These are phyloP conservation scores for Aleurites moluccanus DNA, from an alignment of 441 rosid species.

Conservation along the genomic window DNA sequence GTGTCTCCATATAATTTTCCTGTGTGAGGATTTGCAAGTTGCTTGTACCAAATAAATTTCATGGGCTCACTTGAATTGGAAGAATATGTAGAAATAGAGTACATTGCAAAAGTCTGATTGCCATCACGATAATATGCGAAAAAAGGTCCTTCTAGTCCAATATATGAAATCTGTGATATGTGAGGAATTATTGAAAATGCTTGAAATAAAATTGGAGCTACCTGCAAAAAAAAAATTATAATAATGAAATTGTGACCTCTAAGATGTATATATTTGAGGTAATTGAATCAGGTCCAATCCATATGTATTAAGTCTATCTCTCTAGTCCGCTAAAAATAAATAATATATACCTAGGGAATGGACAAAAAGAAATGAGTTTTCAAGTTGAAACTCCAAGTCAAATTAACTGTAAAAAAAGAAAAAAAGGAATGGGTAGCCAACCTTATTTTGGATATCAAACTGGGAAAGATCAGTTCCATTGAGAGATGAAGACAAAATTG, in stretches of 20 bases:
- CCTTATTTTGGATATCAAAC: constrained; percentile 36
- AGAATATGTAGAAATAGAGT: constrained; percentile 38
- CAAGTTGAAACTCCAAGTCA: no score
- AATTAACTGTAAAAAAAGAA: no score
- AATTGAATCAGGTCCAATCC: no score
- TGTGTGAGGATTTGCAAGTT: constrained; percentile 40
- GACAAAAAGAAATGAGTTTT: no score
- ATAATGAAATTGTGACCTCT: no score
- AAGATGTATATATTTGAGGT: no score
- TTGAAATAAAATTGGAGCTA: constrained; percentile 54
- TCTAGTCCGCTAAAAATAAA: no score
- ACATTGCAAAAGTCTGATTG: constrained; percentile 39
- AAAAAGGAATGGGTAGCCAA: not conserved
- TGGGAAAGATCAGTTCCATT: constrained; percentile 28
- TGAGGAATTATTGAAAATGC: constrained; percentile 48
- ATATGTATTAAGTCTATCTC: no score
- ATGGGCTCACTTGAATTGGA: constrained; percentile 5
- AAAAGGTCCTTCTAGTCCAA: constrained; percentile 50
- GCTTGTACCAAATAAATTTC: constrained; percentile 48
- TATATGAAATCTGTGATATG: constrained; percentile 55
- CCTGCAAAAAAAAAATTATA: constrained; percentile 39
- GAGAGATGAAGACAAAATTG: constrained; percentile 37
- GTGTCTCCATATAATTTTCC: constrained; percentile 50
- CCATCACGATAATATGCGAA: constrained; percentile 43
- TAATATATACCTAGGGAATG: no score